Evolutionary conservation across 164 flowering plant species (phyloP).

Genomic region (Houttuynia cordata): DNA sequence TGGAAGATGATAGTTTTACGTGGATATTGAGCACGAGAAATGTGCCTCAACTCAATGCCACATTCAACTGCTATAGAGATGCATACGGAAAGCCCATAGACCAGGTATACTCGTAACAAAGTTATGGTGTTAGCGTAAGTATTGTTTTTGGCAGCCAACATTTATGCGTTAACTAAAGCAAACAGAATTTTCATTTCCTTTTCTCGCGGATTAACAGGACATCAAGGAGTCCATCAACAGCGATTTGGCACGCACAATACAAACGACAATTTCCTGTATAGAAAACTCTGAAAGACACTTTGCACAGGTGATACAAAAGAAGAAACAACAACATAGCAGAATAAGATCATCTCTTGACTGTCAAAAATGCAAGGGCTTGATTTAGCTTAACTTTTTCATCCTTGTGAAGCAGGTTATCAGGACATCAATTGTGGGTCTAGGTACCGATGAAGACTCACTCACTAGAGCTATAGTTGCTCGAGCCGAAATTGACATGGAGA

Average conservation of each 20-base stretch:
- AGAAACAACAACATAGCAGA: neutral
- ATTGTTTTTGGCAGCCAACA: neutral
- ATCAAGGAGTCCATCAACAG: constrained; percentile 31
- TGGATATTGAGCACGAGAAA: constrained; percentile 59
- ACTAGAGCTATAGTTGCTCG: constrained; percentile 58
- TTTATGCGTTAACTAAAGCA: neutral
- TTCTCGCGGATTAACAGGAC: constrained; percentile 23
- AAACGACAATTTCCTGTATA: constrained; percentile 40
- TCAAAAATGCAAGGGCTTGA: neutral
- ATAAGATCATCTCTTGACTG: neutral
- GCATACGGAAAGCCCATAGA: constrained; percentile 36
- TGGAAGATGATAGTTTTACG: constrained; percentile 37
- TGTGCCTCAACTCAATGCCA: constrained; percentile 47
- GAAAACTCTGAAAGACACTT: constrained; percentile 63
- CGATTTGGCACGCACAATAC: constrained; percentile 33
- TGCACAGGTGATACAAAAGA: constrained; percentile 43
- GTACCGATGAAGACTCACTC: constrained; percentile 69
- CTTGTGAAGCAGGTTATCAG: neutral
- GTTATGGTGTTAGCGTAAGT: too few species aligned
- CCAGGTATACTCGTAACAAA: constrained; percentile 27
- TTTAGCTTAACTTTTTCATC: neutral
- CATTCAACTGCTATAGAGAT: constrained; percentile 42
- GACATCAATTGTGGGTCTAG: constrained; percentile 42
- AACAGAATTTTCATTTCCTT: too few species aligned
- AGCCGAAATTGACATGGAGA: constrained; percentile 64